Conservation (phyloP, 805 yeast species). For the Kuraishia floccosa region DNA sequence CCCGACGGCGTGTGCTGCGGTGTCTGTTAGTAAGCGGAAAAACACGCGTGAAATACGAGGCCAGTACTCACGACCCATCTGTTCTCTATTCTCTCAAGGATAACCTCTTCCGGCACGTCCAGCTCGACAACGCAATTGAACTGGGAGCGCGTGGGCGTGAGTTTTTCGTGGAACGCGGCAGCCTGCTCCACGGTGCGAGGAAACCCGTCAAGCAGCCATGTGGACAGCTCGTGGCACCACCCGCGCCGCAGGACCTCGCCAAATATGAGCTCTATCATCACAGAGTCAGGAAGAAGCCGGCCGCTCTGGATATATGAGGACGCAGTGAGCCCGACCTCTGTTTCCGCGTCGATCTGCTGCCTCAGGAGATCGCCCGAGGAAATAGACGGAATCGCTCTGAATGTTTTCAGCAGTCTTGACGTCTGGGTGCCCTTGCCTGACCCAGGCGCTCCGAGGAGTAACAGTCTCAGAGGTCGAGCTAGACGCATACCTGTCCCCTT, state of each 20-base stretch:
- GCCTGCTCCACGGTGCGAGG: slow-evolving; percentile 82
- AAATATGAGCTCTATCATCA: slow-evolving; percentile 50
- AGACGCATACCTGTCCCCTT: slow-evolving; percentile 6
- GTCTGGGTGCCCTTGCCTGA: slow-evolving; percentile 93
- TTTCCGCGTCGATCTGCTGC: slow-evolving; percentile 41
- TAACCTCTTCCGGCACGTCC: slow-evolving; percentile 78
- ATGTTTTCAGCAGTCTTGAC: slow-evolving; percentile 40
- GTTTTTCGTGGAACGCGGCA: slow-evolving; percentile 31
- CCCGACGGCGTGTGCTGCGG: slow-evolving; percentile 66
- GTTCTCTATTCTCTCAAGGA: slow-evolving; percentile 70
- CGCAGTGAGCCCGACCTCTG: slow-evolving; percentile 48
- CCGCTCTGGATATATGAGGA: slow-evolving; percentile 49
- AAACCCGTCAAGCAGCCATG: slow-evolving; percentile 86
- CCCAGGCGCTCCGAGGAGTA: slow-evolving; percentile 90
- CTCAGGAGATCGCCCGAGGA: slow-evolving; percentile 84
- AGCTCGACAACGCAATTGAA: slow-evolving; percentile 77
- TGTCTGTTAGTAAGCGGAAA: slow-evolving; percentile 1
- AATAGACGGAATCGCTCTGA: slow-evolving; percentile 43
- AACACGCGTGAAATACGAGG: background rate
- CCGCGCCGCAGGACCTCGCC: slow-evolving; percentile 28
- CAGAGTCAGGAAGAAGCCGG: slow-evolving; percentile 57
- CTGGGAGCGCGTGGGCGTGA: slow-evolving; percentile 23
- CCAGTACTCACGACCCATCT: slow-evolving; percentile 45
- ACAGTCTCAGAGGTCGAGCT: slow-evolving; percentile 42
- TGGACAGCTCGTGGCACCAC: slow-evolving; percentile 31